Evolutionary conservation across 2,329 filamentous ascomycete genomes (phyloP).

Genomic region (Xylaria sp.): DNA sequence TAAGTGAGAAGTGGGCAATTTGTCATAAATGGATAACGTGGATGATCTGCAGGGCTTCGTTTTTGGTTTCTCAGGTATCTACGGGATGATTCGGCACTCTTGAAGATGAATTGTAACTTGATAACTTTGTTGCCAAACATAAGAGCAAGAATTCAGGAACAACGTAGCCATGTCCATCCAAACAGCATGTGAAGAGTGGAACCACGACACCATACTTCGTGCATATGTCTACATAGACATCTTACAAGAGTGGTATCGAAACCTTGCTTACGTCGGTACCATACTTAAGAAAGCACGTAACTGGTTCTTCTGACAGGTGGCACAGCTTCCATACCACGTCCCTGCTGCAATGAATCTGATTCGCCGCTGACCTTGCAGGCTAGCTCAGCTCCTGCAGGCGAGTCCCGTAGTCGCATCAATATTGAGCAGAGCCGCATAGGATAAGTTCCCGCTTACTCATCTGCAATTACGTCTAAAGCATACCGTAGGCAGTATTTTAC

Average conservation of each 20-base stretch:
- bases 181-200: not conserved
- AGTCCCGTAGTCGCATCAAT: not conserved
- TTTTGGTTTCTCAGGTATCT: not conserved
- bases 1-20: not conserved
- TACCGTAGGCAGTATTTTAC: slow-evolving; percentile 14
- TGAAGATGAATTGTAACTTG: no score
- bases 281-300: no score
- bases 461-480: not conserved
- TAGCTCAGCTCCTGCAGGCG: slow-evolving; percentile 5
- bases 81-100: not conserved
- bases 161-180: not conserved
- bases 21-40: not conserved
- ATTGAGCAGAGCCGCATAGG: slow-evolving; percentile 16
- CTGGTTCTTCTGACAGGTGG: not conserved
- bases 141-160: not conserved
- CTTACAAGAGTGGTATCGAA: not conserved
- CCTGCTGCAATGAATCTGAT: not conserved
- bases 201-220: not conserved
- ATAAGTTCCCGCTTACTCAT: slow-evolving; percentile 7
- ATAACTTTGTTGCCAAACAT: no score
- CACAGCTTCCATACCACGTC: not conserved
- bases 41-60: not conserved
- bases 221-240: not conserved
- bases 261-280: not conserved
- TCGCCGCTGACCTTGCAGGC: not conserved